phyloP scores from a whole-genome alignment of 108 stramenopile species.

The Bacterosira constricta region DNA sequence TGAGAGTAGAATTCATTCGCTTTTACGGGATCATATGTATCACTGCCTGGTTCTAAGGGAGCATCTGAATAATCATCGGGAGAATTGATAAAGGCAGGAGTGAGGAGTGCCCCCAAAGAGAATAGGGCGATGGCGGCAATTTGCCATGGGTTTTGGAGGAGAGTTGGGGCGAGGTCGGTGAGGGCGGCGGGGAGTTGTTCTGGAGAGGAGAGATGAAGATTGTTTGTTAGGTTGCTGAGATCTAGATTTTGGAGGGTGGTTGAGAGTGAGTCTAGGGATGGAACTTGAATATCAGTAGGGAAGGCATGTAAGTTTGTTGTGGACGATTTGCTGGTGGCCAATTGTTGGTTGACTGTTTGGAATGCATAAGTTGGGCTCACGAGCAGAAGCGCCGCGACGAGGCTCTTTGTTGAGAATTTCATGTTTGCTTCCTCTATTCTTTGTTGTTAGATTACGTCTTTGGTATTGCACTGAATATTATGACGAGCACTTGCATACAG shows the following conservation, averaged over 20 bases:
- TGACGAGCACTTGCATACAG: too few species aligned
- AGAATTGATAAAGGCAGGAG: conserved; percentile 27
- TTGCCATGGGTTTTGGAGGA: conserved; percentile 44
- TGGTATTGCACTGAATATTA: too few species aligned
- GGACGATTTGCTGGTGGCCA: background rate
- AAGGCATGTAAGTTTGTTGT: background rate
- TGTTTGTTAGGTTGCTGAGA: background rate
- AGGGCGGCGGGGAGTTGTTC: background rate
- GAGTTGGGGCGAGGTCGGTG: background rate
- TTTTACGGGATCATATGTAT: conserved; percentile 58
- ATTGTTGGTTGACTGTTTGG: background rate
- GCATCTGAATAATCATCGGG: conserved; percentile 56
- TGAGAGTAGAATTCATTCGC: conserved; percentile 60
- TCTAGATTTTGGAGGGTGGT: background rate
- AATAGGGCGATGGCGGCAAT: conserved; percentile 39
- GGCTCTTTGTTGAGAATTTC: background rate
- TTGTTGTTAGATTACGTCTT: too few species aligned
- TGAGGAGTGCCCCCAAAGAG: conserved; percentile 16
- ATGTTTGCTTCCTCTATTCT: too few species aligned
- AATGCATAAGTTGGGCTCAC: background rate
- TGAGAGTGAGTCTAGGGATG: background rate
- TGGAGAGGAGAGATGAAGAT: background rate
- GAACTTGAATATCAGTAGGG: background rate
- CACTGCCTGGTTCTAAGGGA: conserved; percentile 63
- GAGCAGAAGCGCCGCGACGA: background rate